Evolutionary conservation across 1,284 basidiomycete genomes (phyloP).

Genomic region (Ceratobasidium sp.): DNA sequence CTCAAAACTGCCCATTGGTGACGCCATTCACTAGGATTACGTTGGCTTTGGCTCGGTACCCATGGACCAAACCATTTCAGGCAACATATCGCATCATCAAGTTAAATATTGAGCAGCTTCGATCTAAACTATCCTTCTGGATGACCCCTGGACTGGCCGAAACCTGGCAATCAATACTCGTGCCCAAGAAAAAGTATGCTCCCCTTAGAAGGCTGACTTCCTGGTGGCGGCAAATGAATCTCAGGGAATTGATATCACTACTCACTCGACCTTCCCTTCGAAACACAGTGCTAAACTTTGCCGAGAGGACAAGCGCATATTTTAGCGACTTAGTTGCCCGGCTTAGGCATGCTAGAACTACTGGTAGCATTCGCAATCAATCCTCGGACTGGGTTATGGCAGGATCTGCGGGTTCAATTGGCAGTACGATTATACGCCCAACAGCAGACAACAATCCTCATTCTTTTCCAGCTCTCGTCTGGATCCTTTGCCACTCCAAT

Average conservation of each 20-base stretch:
- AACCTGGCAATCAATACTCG: neutral
- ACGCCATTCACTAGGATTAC: constrained; percentile 13
- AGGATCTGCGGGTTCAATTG: neutral
- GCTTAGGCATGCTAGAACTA: neutral
- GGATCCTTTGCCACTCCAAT: constrained; percentile 6
- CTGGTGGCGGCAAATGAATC: neutral
- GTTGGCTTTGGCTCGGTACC: neutral
- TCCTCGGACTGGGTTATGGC: constrained; percentile 1
- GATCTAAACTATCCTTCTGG: neutral
- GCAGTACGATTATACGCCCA: neutral
- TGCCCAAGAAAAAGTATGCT: neutral
- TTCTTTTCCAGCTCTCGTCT: neutral
- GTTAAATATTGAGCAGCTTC: neutral
- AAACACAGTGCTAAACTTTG: too few species aligned
- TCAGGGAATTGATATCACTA: neutral
- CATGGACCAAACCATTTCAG: neutral
- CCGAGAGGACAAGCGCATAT: neutral
- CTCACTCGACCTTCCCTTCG: too few species aligned
- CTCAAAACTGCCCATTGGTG: neutral
- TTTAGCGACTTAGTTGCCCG: neutral
- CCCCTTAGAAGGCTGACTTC: neutral
- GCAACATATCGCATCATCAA: neutral
- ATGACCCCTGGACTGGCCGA: neutral
- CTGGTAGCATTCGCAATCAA: neutral
- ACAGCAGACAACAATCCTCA: neutral